Evolutionary conservation across 2,329 filamentous ascomycete species (phyloP), one percentile per base, ranked within the genome.

Genomic region (Fusarium nurragi): DNA sequence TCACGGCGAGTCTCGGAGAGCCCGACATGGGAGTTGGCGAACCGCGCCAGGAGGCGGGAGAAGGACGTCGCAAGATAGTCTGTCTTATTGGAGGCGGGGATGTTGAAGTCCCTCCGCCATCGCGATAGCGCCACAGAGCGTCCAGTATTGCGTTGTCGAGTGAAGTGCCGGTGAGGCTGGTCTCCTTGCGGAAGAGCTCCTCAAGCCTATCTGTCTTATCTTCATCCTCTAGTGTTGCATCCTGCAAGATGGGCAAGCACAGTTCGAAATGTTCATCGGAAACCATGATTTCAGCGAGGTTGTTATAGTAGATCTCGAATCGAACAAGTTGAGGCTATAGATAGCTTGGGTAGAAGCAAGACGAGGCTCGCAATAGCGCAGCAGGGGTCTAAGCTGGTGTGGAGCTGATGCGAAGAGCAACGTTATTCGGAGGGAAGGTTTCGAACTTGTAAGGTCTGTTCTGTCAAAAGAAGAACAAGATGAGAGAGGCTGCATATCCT

Each of bases 201-300:
- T 97, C 94, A 50, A 97, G 84, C 79, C 87, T 91, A 78, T 98
- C 94, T 45, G 92, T 94, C 83, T 95, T 97, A 74, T 97, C 94
- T 79, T 99, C 95, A 65, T 98, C 95, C 72, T 97, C 92, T 62
- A 97, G 84, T 53, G 85, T 83, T 57, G 88, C 81, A 79, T 97
- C 90, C 80, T 95, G 89, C 66, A 99, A 86, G 74, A 97, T 87
- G 49, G 93, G 92, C 76, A 96, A 87, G 77, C 93, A 97, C 73
- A 95, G 86, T 72, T 97, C 93, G 82, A 96, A 97, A 54, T 94
- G 88, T 71, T 94, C 89, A 83, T 98, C 94, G 72, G 94, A 92
- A 64, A 97, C 89, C 94, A 98, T 97, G 75, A 64, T 85, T 73
- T 78, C 71, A 73, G 48, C 53, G 49, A 47, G 25, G 48, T 60